These are phyloP conservation scores for Pholiota adiposa DNA, from an alignment of 1,284 basidiomycete species.

Conservation along the genomic window DNA sequence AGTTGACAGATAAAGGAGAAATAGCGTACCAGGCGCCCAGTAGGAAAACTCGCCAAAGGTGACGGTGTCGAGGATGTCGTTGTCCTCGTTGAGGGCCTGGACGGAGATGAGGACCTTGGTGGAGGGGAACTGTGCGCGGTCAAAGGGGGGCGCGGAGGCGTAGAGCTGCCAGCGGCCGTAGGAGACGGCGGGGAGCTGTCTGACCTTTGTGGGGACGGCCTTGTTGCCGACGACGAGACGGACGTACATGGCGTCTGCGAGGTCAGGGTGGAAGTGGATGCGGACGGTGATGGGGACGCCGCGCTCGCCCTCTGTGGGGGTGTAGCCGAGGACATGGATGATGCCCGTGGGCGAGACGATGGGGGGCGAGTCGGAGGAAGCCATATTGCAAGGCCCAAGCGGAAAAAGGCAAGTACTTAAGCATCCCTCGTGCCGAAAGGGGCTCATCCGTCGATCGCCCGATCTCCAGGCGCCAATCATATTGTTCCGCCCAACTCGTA, in stretches of 20 bases:
- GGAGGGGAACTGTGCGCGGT: conserved; percentile 35
- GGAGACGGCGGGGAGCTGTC: conserved; percentile 44
- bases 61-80: conserved; percentile 60
- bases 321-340: conserved; percentile 63
- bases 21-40: conserved; percentile 45
- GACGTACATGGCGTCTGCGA: conserved; percentile 54
- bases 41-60: conserved; percentile 78
- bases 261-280: conserved; percentile 59
- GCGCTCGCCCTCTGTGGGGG: conserved; percentile 61
- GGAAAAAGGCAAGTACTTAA: conserved; percentile 5
- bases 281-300: conserved; percentile 63
- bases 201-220: conserved; percentile 63
- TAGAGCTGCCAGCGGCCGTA: conserved; percentile 64
- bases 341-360: conserved; percentile 51
- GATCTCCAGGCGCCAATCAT: conserved; percentile 17
- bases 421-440: conserved; percentile 18
- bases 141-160: conserved; percentile 54
- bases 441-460: conserved; percentile 17
- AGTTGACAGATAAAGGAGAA: conserved; percentile 9
- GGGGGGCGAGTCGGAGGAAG: conserved; percentile 23
- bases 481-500: conserved; percentile 16
- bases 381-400: conserved; percentile 20
- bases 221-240: conserved; percentile 69
- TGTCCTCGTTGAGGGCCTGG: conserved; percentile 61
- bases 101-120: conserved; percentile 58